phyloP scores from a whole-genome alignment of 306 rosid genomes.

The Fragaria ananassa region DNA sequence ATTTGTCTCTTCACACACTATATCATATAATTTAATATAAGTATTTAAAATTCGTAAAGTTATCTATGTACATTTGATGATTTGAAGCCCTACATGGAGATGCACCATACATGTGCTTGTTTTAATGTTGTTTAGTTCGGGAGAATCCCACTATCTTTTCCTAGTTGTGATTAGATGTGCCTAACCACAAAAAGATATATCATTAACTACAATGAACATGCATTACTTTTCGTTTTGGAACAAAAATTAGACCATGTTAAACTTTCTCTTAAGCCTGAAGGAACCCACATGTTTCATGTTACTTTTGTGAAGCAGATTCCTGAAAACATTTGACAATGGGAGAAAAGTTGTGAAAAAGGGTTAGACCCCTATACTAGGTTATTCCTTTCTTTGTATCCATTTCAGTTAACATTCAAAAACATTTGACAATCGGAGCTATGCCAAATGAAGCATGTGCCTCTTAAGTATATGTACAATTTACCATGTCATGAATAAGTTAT shows the following conservation, averaged over 20 bases:
- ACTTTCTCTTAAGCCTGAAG: not conserved
- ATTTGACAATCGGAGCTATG: no score
- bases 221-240: no score
- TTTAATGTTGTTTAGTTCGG: not conserved
- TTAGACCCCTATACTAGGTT: conserved; percentile 1
- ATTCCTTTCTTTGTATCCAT: conserved; percentile 14
- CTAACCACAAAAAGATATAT: not conserved
- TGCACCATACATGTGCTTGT: not conserved
- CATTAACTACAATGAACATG: not conserved
- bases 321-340: no score
- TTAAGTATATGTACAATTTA: no score
- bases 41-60: no score
- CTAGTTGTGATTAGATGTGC: not conserved
- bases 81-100: not conserved
- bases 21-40: no score
- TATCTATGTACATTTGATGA: not conserved
- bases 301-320: conserved; percentile 18
- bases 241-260: not conserved
- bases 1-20: no score
- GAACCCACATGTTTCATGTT: conserved; percentile 2
- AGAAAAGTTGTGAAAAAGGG: conserved; percentile 5
- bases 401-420: no score
- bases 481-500: no score
- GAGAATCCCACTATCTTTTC: not conserved
- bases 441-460: no score